A percentile compares a stretch with the other conserved stretches of the same genome.
phyloP scores from a whole-genome alignment of 805 yeast genomes.

The Hanseniaspora hatyaiensis region DNA sequence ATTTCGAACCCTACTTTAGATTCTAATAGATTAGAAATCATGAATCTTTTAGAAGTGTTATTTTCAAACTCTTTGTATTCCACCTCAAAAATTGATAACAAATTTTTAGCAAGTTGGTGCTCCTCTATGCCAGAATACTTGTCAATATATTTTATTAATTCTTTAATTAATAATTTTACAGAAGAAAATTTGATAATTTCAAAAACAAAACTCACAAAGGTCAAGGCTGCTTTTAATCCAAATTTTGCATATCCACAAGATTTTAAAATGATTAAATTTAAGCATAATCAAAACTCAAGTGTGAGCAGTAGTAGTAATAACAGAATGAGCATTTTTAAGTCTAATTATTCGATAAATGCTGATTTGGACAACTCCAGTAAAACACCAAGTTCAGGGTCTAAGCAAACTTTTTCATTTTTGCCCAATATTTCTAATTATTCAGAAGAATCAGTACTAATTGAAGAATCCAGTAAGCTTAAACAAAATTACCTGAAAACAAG shows the following conservation, averaged over 20 bases:
- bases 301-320: neutral
- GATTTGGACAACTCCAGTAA: neutral
- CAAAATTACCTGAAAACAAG: conserved; percentile 7
- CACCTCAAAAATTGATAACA: conserved; percentile 38
- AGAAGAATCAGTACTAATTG: conserved; percentile 15
- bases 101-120: conserved; percentile 47
- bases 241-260: conserved; percentile 8
- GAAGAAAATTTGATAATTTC: conserved; percentile 11
- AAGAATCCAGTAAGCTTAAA: conserved; percentile 9
- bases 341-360: neutral
- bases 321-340: neutral
- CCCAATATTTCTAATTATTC: conserved; percentile 11
- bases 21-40: conserved; percentile 53
- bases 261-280: neutral
- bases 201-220: neutral
- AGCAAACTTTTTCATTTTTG: neutral
- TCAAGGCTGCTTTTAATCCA: neutral
- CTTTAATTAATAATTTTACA: conserved; percentile 48
- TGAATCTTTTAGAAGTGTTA: conserved; percentile 50
- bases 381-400: neutral
- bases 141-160: conserved; percentile 46
- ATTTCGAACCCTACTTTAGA: conserved; percentile 38
- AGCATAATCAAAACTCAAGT: too few species aligned
- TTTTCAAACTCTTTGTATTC: conserved; percentile 51
- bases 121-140: conserved; percentile 40